Conservation (phyloP, 2,329 filamentous ascomycete species). For the Aureobasidium sp. region DNA sequence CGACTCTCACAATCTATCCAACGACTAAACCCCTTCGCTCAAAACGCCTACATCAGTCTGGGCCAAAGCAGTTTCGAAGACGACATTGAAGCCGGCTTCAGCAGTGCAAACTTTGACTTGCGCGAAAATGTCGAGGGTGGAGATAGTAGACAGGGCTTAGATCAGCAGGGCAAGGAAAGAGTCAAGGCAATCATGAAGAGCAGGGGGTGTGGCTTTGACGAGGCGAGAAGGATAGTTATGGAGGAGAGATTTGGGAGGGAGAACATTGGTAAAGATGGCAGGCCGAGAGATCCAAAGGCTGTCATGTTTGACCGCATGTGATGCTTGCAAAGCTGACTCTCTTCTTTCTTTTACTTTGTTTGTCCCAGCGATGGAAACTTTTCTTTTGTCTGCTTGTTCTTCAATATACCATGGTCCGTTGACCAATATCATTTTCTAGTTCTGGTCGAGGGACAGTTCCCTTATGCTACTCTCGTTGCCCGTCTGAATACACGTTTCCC, state of each 20-base stretch:
- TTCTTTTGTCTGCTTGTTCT: not conserved
- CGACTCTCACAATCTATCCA: slow-evolving; percentile 29
- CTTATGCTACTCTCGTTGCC: not conserved
- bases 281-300: slow-evolving; percentile 87
- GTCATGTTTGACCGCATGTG: slow-evolving; percentile 60
- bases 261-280: slow-evolving; percentile 79
- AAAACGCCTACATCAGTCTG: slow-evolving; percentile 63
- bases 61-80: slow-evolving; percentile 63
- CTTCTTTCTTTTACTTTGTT: not conserved
- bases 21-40: slow-evolving; percentile 41
- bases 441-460: not conserved
- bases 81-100: slow-evolving; percentile 77
- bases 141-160: slow-evolving; percentile 72
- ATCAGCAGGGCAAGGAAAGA: slow-evolving; percentile 70
- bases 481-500: not conserved
- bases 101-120: slow-evolving; percentile 76
- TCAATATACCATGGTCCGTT: not conserved
- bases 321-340: not conserved
- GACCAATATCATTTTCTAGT: not conserved
- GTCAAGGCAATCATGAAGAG: slow-evolving; percentile 87
- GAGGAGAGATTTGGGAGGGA: slow-evolving; percentile 79
- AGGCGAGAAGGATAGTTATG: slow-evolving; percentile 78
- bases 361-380: not conserved
- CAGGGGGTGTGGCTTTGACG: slow-evolving; percentile 75
- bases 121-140: slow-evolving; percentile 68